Percentiles rank a stretch among this genome's conserved stretches.
phyloP scores from a whole-genome alignment of 208 protist genomes.

The Plasmodiophora brassicae region DNA sequence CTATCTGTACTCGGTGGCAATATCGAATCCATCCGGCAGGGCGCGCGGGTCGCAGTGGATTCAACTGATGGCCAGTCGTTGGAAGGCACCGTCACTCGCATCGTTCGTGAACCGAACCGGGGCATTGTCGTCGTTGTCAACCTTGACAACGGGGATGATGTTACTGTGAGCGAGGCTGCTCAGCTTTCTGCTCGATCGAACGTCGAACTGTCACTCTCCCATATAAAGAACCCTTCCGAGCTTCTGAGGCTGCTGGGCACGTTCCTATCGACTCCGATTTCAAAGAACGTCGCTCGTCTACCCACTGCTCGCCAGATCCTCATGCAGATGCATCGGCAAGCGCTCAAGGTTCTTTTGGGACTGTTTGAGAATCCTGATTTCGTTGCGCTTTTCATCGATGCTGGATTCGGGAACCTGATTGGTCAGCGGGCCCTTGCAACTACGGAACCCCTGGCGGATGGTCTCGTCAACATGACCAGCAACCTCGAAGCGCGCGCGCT shows the following conservation, averaged over 20 bases:
- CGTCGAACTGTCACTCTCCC: neutral
- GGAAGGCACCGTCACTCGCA: conserved; percentile 1
- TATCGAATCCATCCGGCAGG: conserved; percentile 16
- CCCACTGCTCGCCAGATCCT: neutral
- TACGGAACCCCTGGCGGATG: neutral
- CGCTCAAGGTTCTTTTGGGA: neutral
- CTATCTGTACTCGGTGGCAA: conserved; percentile 15
- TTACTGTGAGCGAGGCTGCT: neutral
- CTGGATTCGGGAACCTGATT: neutral
- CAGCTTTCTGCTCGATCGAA: neutral
- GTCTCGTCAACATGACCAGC: neutral
- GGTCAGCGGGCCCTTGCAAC: neutral
- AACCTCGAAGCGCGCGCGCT: neutral
- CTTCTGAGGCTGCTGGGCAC: neutral
- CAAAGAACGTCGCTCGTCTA: neutral
- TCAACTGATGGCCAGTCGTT: conserved; percentile 27
- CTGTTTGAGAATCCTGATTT: conserved; percentile 9
- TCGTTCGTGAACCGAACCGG: neutral
- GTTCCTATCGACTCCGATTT: neutral
- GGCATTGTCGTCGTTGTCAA: conserved; percentile 5
- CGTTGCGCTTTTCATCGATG: neutral
- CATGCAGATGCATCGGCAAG: conserved; percentile 21
- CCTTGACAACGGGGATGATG: conserved; percentile 2
- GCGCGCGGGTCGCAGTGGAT: neutral
- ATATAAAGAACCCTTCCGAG: conserved; percentile 15